A percentile compares a stretch with the other conserved stretches of the same genome.
These are phyloP conservation scores for Amoebophrya sp. DNA, from an alignment of 169 alveolate species.

Conservation along the genomic window DNA sequence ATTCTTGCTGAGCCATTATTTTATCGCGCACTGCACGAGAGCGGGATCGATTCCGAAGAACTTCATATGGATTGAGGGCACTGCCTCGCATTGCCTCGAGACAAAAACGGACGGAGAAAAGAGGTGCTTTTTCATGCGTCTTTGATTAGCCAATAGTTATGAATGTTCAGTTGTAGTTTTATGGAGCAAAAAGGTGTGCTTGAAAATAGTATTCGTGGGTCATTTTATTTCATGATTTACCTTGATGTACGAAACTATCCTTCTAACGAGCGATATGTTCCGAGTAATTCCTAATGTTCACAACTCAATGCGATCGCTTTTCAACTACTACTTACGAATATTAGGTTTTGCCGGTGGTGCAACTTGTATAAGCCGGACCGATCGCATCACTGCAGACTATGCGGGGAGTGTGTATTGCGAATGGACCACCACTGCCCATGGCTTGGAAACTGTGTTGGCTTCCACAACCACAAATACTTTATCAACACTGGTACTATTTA, in stretches of 20 bases:
- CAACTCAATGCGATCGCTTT: no score
- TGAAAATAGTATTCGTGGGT: no score
- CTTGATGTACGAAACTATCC: no score
- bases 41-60: background rate
- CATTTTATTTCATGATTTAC: no score
- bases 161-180: no score
- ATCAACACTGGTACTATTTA: no score
- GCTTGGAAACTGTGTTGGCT: slow-evolving; percentile 72
- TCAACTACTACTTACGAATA: no score
- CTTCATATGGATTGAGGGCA: background rate
- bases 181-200: no score
- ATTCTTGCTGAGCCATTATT: background rate
- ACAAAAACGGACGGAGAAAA: background rate
- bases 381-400: slow-evolving; percentile 68
- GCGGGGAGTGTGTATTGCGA: slow-evolving; percentile 65
- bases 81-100: background rate
- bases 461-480: slow-evolving; percentile 67
- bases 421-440: slow-evolving; percentile 81
- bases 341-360: slow-evolving; percentile 74
- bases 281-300: no score
- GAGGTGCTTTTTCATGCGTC: no score
- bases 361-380: slow-evolving; percentile 79
- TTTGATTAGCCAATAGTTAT: no score
- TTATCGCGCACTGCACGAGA: background rate
- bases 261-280: no score